Evolutionary conservation across 2,329 filamentous ascomycete genomes (phyloP).

Genomic region (Cryphonectria parasitica): DNA sequence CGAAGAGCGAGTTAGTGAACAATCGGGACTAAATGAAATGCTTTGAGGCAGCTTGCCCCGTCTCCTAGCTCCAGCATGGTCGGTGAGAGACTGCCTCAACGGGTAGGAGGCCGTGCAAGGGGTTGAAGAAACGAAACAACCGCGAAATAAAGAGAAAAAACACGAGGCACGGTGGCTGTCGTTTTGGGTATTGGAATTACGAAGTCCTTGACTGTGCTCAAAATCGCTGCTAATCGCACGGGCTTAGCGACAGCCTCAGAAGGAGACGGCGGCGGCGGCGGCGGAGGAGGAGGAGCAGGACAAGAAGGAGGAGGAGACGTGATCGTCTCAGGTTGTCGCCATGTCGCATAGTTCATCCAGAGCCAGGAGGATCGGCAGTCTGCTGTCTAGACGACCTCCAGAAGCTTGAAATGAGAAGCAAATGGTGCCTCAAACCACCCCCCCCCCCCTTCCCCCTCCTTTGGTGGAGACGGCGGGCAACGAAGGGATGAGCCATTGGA

Average conservation of each 20-base stretch:
- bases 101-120: background rate
- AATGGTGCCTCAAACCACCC: background rate
- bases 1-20: background rate
- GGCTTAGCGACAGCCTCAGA: background rate
- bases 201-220: background rate
- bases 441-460: too few species aligned
- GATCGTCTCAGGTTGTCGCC: slow-evolving; percentile 10
- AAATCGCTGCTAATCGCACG: background rate
- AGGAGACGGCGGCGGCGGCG: background rate
- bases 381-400: slow-evolving; percentile 1
- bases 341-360: slow-evolving; percentile 2
- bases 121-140: background rate
- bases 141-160: background rate
- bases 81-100: background rate
- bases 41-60: background rate
- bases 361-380: background rate
- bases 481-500: background rate
- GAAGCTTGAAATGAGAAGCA: background rate
- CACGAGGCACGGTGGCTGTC: background rate
- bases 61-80: background rate
- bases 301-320: background rate
- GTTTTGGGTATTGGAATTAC: background rate
- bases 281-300: too few species aligned
- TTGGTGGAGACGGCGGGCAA: background rate
- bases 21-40: background rate